phyloP scores from a whole-genome alignment of 2,329 filamentous ascomycete genomes.

The Eutypa lata region DNA sequence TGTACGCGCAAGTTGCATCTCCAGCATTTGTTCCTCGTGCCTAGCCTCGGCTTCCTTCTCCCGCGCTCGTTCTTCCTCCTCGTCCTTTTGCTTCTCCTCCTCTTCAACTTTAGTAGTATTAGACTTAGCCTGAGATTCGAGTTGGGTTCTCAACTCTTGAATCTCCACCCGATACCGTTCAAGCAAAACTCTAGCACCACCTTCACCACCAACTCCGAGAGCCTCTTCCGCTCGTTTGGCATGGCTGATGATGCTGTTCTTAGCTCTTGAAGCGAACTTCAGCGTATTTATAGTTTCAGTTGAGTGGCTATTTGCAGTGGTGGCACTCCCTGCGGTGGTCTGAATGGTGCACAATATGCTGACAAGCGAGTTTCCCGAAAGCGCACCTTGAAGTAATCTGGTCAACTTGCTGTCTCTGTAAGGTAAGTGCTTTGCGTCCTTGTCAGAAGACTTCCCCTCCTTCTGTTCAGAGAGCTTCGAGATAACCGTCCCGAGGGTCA shows the following conservation, averaged over 20 bases:
- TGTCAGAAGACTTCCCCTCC: slow-evolving; percentile 67
- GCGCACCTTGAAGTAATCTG: slow-evolving; percentile 81
- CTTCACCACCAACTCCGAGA: slow-evolving; percentile 74
- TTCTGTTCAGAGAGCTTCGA: slow-evolving; percentile 86
- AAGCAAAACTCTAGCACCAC: slow-evolving; percentile 79
- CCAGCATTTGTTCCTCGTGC: slow-evolving; percentile 95
- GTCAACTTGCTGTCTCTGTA: slow-evolving; percentile 98
- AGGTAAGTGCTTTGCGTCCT: slow-evolving; percentile 87
- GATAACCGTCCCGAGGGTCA: slow-evolving; percentile 94
- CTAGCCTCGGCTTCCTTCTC: slow-evolving; percentile 80
- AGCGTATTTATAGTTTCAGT: slow-evolving; percentile 91
- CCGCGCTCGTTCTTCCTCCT: slow-evolving; percentile 68
- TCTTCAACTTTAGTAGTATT: slow-evolving; percentile 62
- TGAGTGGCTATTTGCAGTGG: slow-evolving; percentile 70
- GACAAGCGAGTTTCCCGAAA: slow-evolving; percentile 90
- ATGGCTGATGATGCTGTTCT: slow-evolving; percentile 97
- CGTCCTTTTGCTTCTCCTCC: slow-evolving; percentile 59
- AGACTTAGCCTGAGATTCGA: slow-evolving; percentile 76
- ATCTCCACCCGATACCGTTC: slow-evolving; percentile 96
- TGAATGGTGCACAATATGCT: slow-evolving; percentile 98
- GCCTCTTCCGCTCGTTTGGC: slow-evolving; percentile 94
- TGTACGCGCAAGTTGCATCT: slow-evolving; percentile 95
- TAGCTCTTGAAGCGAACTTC: slow-evolving; percentile 93
- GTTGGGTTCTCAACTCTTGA: slow-evolving; percentile 71
- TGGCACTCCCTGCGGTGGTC: slow-evolving; percentile 69